These are phyloP conservation scores for Xerocomus brunneocitrinus DNA, from an alignment of 768 basidiomycete genomes.

Conservation along the genomic window DNA sequence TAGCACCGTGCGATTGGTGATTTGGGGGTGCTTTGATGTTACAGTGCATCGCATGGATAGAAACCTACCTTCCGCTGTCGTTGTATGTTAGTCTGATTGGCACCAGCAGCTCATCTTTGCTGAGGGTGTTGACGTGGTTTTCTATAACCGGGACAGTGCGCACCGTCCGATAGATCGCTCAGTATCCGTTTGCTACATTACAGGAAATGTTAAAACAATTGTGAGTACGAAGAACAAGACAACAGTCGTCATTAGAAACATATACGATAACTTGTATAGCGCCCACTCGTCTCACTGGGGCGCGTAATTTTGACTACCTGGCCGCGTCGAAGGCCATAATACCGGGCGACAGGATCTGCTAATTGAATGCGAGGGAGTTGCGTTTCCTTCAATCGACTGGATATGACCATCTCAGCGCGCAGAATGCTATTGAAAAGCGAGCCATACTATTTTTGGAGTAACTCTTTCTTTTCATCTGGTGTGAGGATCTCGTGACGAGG, in stretches of 20 bases:
- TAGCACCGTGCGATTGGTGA: too few species aligned
- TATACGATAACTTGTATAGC: conserved; percentile 89
- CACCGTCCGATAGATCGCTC: conserved; percentile 1
- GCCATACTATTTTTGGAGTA: conserved; percentile 91
- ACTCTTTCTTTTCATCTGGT: conserved; percentile 76
- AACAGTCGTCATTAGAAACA: conserved; percentile 53
- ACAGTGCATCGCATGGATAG: too few species aligned
- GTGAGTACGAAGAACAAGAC: conserved; percentile 1
- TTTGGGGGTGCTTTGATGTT: too few species aligned
- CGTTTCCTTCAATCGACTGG: conserved; percentile 93
- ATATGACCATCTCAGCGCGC: conserved; percentile 5
- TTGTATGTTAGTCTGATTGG: too few species aligned
- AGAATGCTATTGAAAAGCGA: not conserved
- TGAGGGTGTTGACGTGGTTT: too few species aligned
- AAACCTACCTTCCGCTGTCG: too few species aligned
- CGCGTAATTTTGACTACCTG: conserved; percentile 98
- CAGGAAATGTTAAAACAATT: conserved; percentile 3
- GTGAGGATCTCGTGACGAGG: conserved; percentile 88
- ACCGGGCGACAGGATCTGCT: conserved; percentile 95
- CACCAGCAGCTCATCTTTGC: too few species aligned
- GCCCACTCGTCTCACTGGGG: conserved; percentile 93
- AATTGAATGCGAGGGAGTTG: conserved; percentile 96
- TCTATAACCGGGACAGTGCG: too few species aligned
- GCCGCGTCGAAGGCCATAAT: conserved; percentile 92
- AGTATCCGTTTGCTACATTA: conserved; percentile 11